Evolutionary conservation across 2,329 filamentous ascomycete species (phyloP).

Genomic region (Aspergillus aculeatinus): DNA sequence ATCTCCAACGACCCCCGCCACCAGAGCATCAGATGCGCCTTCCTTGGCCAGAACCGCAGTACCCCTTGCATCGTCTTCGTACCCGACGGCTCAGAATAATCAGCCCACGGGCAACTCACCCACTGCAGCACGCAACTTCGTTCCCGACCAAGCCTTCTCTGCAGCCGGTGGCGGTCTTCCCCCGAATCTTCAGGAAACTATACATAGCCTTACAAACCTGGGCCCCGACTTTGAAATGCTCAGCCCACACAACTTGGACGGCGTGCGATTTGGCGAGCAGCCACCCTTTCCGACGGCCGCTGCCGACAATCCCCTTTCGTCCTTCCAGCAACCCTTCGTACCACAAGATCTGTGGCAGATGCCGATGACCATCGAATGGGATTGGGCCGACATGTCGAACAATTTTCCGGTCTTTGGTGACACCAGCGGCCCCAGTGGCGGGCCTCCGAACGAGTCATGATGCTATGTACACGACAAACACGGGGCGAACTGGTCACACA

Average conservation of each 20-base stretch:
- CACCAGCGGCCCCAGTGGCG: conserved; percentile 3
- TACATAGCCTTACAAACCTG: conserved; percentile 30
- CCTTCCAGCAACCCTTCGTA: conserved; percentile 81
- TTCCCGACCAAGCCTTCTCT: conserved; percentile 24
- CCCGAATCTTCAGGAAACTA: conserved; percentile 24
- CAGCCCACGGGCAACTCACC: conserved; percentile 17
- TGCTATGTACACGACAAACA: background rate
- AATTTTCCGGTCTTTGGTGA: conserved; percentile 38
- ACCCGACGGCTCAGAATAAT: conserved; percentile 20
- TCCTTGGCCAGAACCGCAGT: conserved; percentile 9
- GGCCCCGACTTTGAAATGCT: conserved; percentile 42
- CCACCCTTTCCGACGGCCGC: conserved; percentile 29
- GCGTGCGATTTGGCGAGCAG: conserved; percentile 34
- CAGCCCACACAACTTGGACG: conserved; percentile 35
- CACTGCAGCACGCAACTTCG: conserved; percentile 24
- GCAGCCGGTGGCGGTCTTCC: conserved; percentile 22
- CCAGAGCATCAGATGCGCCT: conserved; percentile 24
- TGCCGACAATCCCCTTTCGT: conserved; percentile 36
- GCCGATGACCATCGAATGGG: conserved; percentile 95
- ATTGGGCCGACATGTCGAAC: conserved; percentile 58
- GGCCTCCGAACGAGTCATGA: background rate
- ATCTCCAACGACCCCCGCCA: conserved; percentile 24
- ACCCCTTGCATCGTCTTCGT: conserved; percentile 29
- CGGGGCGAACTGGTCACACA: background rate
- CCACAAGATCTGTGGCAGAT: conserved; percentile 93